Base-by-base conservation (phyloP, 192 early-diverging fungal genomes). In the Phycomyces nitens region DNA sequence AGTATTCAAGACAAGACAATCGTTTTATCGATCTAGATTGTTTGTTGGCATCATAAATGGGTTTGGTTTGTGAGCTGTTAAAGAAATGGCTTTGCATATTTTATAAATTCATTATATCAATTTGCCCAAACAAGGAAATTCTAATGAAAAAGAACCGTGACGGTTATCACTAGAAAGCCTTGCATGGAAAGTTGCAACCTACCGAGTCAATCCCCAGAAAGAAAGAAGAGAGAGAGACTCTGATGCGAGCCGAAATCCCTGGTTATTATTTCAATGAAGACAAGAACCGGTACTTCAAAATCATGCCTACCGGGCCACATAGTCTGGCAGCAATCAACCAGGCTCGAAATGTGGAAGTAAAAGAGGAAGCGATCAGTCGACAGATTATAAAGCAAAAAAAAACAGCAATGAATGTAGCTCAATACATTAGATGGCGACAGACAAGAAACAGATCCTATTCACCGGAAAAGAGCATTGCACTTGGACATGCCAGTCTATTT, bases 231-330 rank as follows among this genome's bases (percentile, higher is more conserved):
- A 34, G 29, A 34, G 7, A 7, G 7, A 34, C 2, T 34, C 7
- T 34, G 29, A 47, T 47, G 44, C 2, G 15, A 20, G 29, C 29
- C 18, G 62, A 68, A 4, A 75, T 75, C 38, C 73, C 73, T 10
- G 73, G 73, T 2, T 75, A 64, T 54, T 75, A 71, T 53, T 75
- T 63, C 50, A 68, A 75, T 55, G 22, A 38, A 8, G 69, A 65
- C 11, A 65, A 62, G 58, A 62, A 66, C 9, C 58, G 61, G 44
- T 75, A 75, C 47, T 75, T 75, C 51, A 75, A 71, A 41, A 53
- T 75, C 5, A 39, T 63, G 51, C 54, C 68, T 43, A 67, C 56
- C n/a, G 66, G 66, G 1, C 58, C 51, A 6, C 53, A 68, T 29
- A 68, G 66, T 41, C 41, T 53, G 34, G 44, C 60, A 18, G 18